Conservation (phyloP, 805 yeast species). For the Lachancea fermentati region DNA sequence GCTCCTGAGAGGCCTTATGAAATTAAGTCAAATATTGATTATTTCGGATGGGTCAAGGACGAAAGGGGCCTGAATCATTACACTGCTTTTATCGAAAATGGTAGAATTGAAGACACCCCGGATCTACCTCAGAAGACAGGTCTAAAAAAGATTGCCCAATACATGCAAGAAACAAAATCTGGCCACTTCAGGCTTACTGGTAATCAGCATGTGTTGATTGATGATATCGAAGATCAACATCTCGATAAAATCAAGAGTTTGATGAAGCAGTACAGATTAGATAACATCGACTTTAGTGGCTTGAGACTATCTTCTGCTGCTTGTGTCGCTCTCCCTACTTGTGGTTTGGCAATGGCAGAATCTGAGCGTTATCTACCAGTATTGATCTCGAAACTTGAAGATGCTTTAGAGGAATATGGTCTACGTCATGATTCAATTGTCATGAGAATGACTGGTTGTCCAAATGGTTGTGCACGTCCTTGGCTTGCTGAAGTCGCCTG, state of each 20-base stretch:
- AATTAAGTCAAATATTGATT: slow-evolving; percentile 83
- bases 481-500: slow-evolving; percentile 96
- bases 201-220: slow-evolving; percentile 84
- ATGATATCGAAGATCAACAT: slow-evolving; percentile 66
- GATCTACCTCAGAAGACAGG: slow-evolving; percentile 90
- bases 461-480: slow-evolving; percentile 97
- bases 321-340: slow-evolving; percentile 97
- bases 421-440: slow-evolving; percentile 90
- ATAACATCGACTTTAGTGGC: slow-evolving; percentile 76
- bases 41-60: slow-evolving; percentile 90
- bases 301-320: slow-evolving; percentile 89
- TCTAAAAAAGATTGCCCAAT: slow-evolving; percentile 68
- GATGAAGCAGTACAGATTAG: slow-evolving; percentile 70
- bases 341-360: slow-evolving; percentile 99
- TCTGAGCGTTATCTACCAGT: slow-evolving; percentile 85
- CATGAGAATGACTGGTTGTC: slow-evolving; percentile 99
- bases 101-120: slow-evolving; percentile 90
- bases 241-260: slow-evolving; percentile 55
- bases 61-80: slow-evolving; percentile 80
- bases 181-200: slow-evolving; percentile 94
- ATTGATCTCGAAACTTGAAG: slow-evolving; percentile 74
- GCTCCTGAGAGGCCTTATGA: slow-evolving; percentile 65
- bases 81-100: slow-evolving; percentile 92
- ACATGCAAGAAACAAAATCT: slow-evolving; percentile 49
- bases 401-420: slow-evolving; percentile 85